A percentile compares a stretch with the other conserved stretches of the same genome.
phyloP scores from a whole-genome alignment of 2,329 filamentous ascomycete species.

The Neobulgaria alba region DNA sequence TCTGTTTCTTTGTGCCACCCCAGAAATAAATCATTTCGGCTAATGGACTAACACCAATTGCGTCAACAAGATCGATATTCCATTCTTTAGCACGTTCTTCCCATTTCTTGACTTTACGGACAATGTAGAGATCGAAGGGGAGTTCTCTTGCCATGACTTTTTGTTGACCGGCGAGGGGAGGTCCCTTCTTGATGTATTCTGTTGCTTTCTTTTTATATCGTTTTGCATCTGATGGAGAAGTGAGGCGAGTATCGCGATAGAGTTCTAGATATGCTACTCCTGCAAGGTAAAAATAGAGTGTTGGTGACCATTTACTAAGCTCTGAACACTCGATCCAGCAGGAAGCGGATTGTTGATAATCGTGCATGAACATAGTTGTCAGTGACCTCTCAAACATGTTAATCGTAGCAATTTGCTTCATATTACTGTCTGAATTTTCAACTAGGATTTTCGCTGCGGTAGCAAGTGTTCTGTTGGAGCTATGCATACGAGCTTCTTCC shows the following conservation, averaged over 20 bases:
- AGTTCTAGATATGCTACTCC: slow-evolving; percentile 71
- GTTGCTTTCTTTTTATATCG: slow-evolving; percentile 56
- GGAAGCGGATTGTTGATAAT: slow-evolving; percentile 65
- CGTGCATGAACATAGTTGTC: slow-evolving; percentile 68
- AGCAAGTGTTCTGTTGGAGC: slow-evolving; percentile 56
- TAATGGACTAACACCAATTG: slow-evolving; percentile 69
- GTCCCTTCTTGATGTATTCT: slow-evolving; percentile 62
- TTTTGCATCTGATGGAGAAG: slow-evolving; percentile 39
- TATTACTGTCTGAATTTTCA: slow-evolving; percentile 53
- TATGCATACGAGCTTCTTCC: slow-evolving; percentile 74
- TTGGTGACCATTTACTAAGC: slow-evolving; percentile 85
- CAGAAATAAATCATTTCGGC: slow-evolving; percentile 93
- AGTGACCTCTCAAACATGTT: slow-evolving; percentile 79
- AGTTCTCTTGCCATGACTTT: slow-evolving; percentile 82
- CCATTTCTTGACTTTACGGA: slow-evolving; percentile 83
- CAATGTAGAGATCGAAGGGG: slow-evolving; percentile 80
- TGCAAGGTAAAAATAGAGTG: slow-evolving; percentile 82
- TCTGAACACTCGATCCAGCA: slow-evolving; percentile 68
- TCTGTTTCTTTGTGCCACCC: slow-evolving; percentile 83
- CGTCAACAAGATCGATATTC: slow-evolving; percentile 65
- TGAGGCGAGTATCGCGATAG: slow-evolving; percentile 55
- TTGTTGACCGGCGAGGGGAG: slow-evolving; percentile 72
- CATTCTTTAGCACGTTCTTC: slow-evolving; percentile 63
- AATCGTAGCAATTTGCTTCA: slow-evolving; percentile 83
- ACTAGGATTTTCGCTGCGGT: slow-evolving; percentile 59